Percentiles rank a stretch among this genome's conserved stretches.
Conservation (phyloP, 306 rosid genomes). For the Cajanus cajan region DNA sequence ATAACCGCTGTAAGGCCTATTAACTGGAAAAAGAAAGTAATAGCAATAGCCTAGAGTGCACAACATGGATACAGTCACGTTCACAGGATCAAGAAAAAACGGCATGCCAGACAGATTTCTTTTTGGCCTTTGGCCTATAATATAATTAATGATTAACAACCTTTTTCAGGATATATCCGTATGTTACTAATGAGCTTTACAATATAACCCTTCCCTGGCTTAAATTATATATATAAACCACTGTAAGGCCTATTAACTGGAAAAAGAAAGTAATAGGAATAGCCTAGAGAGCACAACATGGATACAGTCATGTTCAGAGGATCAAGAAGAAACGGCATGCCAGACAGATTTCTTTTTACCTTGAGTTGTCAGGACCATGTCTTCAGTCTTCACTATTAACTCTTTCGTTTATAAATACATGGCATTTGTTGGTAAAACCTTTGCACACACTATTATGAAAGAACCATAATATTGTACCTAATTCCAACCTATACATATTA, state of each 20-base stretch:
- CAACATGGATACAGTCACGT: not conserved
- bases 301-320: not conserved
- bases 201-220: not conserved
- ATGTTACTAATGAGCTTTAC: slow-evolving; percentile 23
- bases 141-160: too few relatives aligned
- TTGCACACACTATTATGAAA: not conserved
- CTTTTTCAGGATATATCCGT: not conserved
- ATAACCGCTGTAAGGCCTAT: too few relatives aligned
- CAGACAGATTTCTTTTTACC: not conserved
- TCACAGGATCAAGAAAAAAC: slow-evolving; percentile 9
- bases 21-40: too few relatives aligned
- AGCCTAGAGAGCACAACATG: not conserved
- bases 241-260: too few relatives aligned
- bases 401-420: not conserved
- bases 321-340: slow-evolving; percentile 5
- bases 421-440: slow-evolving; percentile 11
- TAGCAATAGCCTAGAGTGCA: slow-evolving; percentile 1
- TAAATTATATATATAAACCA: too few relatives aligned
- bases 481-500: too few relatives aligned
- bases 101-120: not conserved
- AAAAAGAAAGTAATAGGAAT: not conserved
- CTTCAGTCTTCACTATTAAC: not conserved
- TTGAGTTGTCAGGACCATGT: not conserved
- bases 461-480: not conserved
- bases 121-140: too few relatives aligned